A percentile compares a stretch with the other conserved stretches of the same genome.
Conservation (phyloP, 495 filamentous ascomycete genomes). For the Geoglossum glabrum region DNA sequence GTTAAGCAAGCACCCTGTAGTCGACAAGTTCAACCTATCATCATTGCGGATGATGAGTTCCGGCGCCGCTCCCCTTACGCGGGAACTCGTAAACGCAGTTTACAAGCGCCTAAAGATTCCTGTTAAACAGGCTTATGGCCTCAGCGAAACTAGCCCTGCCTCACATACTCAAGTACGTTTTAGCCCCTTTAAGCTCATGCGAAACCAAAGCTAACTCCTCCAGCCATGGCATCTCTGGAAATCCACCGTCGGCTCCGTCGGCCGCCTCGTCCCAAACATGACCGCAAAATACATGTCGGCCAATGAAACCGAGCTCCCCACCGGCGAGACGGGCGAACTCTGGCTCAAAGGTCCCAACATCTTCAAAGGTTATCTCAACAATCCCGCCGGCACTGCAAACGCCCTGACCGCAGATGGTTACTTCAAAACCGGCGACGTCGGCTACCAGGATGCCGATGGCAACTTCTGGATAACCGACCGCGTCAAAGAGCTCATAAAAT, state of each 20-base stretch:
- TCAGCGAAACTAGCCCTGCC: constrained; percentile 40
- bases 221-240: constrained; percentile 64
- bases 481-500: constrained; percentile 33
- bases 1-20: constrained; percentile 55
- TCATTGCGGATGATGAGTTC: constrained; percentile 69
- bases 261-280: constrained; percentile 61
- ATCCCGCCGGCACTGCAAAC: constrained; percentile 37
- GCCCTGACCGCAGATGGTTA: constrained; percentile 53
- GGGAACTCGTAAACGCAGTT: constrained; percentile 60
- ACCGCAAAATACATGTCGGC: constrained; percentile 60
- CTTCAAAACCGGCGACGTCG: constrained; percentile 69
- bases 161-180: constrained; percentile 19
- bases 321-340: constrained; percentile 47
- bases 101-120: constrained; percentile 54
- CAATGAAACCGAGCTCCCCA: constrained; percentile 33
- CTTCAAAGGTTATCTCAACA: constrained; percentile 61
- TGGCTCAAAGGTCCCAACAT: constrained; percentile 62
- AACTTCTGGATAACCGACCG: constrained; percentile 33
- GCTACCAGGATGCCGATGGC: constrained; percentile 33
- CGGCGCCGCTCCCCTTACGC: constrained; percentile 73
- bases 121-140: constrained; percentile 25
- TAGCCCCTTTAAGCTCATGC: constrained; percentile 23
- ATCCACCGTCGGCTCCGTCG: constrained; percentile 57
- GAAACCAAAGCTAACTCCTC: neutral
- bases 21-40: constrained; percentile 62